Conservation (phyloP, 805 yeast genomes). For the Saccharomyces paradoxus region DNA sequence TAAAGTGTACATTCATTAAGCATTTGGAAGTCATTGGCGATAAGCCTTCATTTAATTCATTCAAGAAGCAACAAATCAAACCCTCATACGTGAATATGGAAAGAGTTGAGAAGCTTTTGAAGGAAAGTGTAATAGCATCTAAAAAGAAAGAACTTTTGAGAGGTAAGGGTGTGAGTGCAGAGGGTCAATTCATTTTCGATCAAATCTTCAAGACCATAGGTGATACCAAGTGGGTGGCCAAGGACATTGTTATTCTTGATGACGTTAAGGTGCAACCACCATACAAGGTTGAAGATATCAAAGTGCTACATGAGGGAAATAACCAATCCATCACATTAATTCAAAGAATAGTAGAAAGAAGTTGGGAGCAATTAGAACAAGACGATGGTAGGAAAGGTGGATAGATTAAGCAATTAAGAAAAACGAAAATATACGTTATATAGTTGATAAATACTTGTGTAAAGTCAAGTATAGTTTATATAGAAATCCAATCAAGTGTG, state of each 20-base stretch:
- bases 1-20: constrained; percentile 53
- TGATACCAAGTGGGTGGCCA: constrained; percentile 38
- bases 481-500: not conserved
- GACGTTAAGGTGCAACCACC: constrained; percentile 41
- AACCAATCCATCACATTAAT: constrained; percentile 34
- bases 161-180: constrained; percentile 33
- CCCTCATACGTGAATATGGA: constrained; percentile 30
- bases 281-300: constrained; percentile 29
- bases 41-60: constrained; percentile 24
- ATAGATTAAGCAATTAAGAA: constrained; percentile 15
- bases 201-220: constrained; percentile 37
- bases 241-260: constrained; percentile 38
- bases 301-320: constrained; percentile 13
- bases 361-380: constrained; percentile 37
- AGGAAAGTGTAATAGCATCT: constrained; percentile 20
- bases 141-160: constrained; percentile 18
- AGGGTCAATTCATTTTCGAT: constrained; percentile 40
- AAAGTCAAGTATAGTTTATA: not conserved
- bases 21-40: constrained; percentile 40
- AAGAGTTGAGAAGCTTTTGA: constrained; percentile 21
- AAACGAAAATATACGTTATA: not conserved
- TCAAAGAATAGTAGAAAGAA: constrained; percentile 42
- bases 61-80: constrained; percentile 28
- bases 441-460: not conserved
- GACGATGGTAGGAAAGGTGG: constrained; percentile 45